These are phyloP conservation scores for Raddia distichophylla DNA, from an alignment of 176 grass and related monocot species.

Conservation along the genomic window DNA sequence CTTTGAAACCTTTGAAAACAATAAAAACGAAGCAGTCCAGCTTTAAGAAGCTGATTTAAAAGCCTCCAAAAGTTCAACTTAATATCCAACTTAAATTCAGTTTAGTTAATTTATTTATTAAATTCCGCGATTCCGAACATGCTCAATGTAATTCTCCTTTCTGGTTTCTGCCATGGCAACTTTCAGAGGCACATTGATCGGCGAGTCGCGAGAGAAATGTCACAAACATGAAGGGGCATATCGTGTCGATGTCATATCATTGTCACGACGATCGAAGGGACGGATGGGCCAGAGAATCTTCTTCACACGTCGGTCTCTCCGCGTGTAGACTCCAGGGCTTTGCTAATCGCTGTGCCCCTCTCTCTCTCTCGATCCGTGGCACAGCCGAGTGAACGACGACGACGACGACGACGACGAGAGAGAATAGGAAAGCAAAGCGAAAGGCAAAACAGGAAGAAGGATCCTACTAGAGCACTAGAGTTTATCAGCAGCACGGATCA, in stretches of 20 bases:
- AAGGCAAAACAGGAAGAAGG: not conserved
- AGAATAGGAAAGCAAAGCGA: not conserved
- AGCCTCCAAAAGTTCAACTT: too few species aligned
- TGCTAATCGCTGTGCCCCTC: not conserved
- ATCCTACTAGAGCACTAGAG: not conserved
- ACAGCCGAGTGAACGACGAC: not conserved
- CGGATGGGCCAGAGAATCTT: not conserved
- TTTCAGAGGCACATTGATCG: not conserved
- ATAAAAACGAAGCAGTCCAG: too few species aligned
- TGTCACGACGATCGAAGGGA: not conserved
- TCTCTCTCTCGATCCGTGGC: not conserved
- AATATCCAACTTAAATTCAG: too few species aligned
- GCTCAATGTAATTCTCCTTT: too few species aligned
- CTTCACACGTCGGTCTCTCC: constrained; percentile 9
- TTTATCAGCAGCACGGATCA: not conserved
- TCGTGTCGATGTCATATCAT: not conserved
- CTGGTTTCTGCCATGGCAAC: not conserved
- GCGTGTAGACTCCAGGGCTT: constrained; percentile 21
- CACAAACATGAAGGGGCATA: not conserved
- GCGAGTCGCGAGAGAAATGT: too few species aligned
- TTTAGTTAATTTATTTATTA: too few species aligned
- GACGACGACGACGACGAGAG: not conserved
- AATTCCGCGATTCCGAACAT: too few species aligned
- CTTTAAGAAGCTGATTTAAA: too few species aligned
- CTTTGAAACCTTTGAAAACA: too few species aligned